phyloP scores from a whole-genome alignment of 441 rosid genomes.

The Gossypium gossypioides region DNA sequence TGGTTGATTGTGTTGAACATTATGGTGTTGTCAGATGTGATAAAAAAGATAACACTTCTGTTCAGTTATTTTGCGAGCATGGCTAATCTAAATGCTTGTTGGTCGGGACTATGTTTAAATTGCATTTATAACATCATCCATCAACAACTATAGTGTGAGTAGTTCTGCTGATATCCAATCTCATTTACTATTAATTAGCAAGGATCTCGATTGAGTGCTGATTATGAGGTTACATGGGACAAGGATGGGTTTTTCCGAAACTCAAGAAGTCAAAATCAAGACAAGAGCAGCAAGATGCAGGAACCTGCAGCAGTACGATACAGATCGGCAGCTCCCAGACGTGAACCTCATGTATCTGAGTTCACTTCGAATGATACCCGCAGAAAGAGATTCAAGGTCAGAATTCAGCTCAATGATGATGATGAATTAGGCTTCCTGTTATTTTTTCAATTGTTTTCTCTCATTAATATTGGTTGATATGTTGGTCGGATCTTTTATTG shows the following conservation, averaged over 20 bases:
- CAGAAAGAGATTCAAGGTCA: constrained; percentile 74
- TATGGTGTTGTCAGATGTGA: background rate
- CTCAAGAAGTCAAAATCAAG: constrained; percentile 40
- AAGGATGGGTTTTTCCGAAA: constrained; percentile 60
- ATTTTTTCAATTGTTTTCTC: background rate
- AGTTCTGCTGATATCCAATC: background rate
- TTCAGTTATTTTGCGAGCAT: background rate
- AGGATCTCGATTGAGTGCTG: constrained; percentile 75
- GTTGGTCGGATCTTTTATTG: background rate
- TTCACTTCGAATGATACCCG: constrained; percentile 40
- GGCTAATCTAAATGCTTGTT: background rate
- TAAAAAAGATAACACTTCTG: background rate
- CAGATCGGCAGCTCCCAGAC: constrained; percentile 34
- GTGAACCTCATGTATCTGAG: constrained; percentile 23
- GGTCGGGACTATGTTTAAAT: background rate
- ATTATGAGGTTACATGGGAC: constrained; percentile 77
- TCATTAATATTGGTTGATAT: background rate
- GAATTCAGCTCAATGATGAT: constrained; percentile 4
- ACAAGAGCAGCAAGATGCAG: constrained; percentile 27
- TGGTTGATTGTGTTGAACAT: background rate
- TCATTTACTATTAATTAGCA: constrained; percentile 36
- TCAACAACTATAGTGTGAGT: background rate
- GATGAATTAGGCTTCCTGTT: background rate
- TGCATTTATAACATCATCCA: background rate
- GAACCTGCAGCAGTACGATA: constrained; percentile 26